Evolutionary conservation across 148 eudicot genomes (phyloP).

Genomic region (Vaccinium corymbosum): DNA sequence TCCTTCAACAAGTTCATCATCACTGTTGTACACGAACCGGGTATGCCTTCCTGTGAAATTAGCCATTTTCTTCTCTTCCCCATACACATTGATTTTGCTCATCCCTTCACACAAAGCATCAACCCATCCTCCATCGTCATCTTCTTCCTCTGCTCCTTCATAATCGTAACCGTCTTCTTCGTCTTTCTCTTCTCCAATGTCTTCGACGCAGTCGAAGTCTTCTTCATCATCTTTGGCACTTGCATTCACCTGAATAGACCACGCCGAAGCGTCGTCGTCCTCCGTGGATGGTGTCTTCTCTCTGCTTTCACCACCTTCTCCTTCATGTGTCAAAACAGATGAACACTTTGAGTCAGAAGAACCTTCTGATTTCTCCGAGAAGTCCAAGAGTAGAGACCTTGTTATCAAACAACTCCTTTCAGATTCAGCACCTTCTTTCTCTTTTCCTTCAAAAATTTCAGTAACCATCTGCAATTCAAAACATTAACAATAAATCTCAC

Average conservation of each 20-base stretch:
- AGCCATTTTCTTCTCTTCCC: conserved; percentile 16
- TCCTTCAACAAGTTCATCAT: conserved; percentile 51
- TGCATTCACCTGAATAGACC: conserved; percentile 83
- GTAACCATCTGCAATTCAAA: conserved; percentile 28
- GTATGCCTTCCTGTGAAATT: conserved; percentile 50
- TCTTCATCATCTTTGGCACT: conserved; percentile 42
- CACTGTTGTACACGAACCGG: conserved; percentile 69
- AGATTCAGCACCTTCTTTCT: conserved; percentile 26
- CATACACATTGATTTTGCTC: conserved; percentile 45
- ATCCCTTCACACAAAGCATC: conserved; percentile 67
- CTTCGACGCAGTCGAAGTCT: conserved; percentile 17
- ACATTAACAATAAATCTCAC: background rate
- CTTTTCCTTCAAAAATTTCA: background rate
- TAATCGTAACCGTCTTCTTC: conserved; percentile 15
- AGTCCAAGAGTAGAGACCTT: conserved; percentile 66
- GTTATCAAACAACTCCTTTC: conserved; percentile 47
- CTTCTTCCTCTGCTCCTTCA: conserved; percentile 19
- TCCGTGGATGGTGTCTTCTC: conserved; percentile 19
- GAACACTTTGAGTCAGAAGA: conserved; percentile 35
- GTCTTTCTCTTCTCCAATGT: conserved; percentile 13
- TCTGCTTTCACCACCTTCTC: conserved; percentile 15
- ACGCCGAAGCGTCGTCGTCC: conserved; percentile 64
- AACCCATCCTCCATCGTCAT: conserved; percentile 56
- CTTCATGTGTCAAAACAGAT: conserved; percentile 36
- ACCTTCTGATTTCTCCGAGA: conserved; percentile 62